A percentile compares a stretch with the other conserved stretches of the same genome.
Evolutionary conservation across 1,284 basidiomycete genomes (phyloP).

Genomic region (Megacollybia platyphylla): DNA sequence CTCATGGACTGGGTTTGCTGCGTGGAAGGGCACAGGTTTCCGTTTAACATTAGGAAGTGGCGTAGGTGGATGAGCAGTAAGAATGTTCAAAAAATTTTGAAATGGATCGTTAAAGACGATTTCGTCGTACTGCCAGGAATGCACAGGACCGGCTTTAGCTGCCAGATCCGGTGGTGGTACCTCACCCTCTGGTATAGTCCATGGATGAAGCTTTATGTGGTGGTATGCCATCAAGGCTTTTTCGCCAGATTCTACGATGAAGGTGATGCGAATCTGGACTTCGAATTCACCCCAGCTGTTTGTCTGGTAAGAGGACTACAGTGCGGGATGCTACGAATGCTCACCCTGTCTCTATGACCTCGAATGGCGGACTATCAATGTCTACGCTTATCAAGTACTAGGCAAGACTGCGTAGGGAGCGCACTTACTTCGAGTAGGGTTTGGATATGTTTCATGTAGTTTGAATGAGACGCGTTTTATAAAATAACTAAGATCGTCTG

Average conservation of each 20-base stretch:
- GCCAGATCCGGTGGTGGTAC: conserved; percentile 53
- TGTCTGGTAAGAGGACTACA: background rate
- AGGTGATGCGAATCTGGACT: conserved; percentile 87
- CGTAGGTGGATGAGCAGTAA: conserved; percentile 77
- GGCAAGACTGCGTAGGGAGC: background rate
- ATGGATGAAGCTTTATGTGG: conserved; percentile 94
- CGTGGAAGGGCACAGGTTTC: conserved; percentile 59
- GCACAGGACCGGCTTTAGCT: conserved; percentile 63
- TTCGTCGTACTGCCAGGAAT: conserved; percentile 99
- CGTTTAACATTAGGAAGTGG: conserved; percentile 58
- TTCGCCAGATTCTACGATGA: conserved; percentile 86
- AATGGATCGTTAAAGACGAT: conserved; percentile 94
- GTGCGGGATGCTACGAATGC: conserved; percentile 7
- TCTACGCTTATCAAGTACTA: conserved; percentile 29
- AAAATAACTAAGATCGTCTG: conserved; percentile 80
- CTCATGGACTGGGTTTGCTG: conserved; percentile 50
- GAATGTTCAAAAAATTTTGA: conserved; percentile 75
- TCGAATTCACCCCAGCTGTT: conserved; percentile 97
- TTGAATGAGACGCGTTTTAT: conserved; percentile 96
- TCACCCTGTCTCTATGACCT: conserved; percentile 88
- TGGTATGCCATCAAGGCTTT: conserved; percentile 84
- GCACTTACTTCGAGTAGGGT: conserved; percentile 74
- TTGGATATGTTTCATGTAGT: conserved; percentile 93
- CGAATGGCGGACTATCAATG: conserved; percentile 88
- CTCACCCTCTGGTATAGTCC: conserved; percentile 56